A percentile compares a stretch with the other conserved stretches of the same genome.
Conservation (phyloP, 2,329 filamentous ascomycete genomes). For the Arthrobotrys conoides region DNA sequence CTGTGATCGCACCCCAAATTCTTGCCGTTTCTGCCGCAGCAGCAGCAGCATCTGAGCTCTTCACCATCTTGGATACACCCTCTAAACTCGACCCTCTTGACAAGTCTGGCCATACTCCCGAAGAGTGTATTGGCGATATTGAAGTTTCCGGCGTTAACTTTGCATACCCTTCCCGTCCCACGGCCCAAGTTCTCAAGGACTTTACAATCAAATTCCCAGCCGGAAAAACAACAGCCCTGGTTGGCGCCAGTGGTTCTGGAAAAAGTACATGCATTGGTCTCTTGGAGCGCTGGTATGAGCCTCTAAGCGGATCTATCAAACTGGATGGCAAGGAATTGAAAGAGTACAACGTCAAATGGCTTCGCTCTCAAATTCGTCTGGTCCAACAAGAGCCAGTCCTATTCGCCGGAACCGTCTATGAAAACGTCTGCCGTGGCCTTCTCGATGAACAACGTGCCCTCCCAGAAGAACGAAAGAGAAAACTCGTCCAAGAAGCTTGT, state of each 20-base stretch:
- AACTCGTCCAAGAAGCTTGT: conserved; percentile 76
- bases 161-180: conserved; percentile 74
- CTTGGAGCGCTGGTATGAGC: conserved; percentile 79
- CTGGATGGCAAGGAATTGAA: conserved; percentile 72
- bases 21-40: conserved; percentile 72
- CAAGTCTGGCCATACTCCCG: conserved; percentile 66
- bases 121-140: conserved; percentile 70
- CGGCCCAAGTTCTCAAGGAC: conserved; percentile 49
- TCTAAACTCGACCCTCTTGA: conserved; percentile 69
- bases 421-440: conserved; percentile 75
- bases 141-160: conserved; percentile 77
- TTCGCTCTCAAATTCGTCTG: conserved; percentile 73
- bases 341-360: conserved; percentile 75
- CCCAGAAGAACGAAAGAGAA: conserved; percentile 72
- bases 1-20: conserved; percentile 73
- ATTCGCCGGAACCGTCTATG: conserved; percentile 77
- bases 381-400: conserved; percentile 79
- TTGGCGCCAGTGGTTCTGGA: conserved; percentile 79
- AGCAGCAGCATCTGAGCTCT: conserved; percentile 70
- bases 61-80: conserved; percentile 70
- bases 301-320: conserved; percentile 69
- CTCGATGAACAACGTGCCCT: conserved; percentile 67
- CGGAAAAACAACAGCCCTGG: conserved; percentile 75
- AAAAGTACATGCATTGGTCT: conserved; percentile 82
- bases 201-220: conserved; percentile 65